Percentiles rank a stretch among this genome's conserved stretches.
phyloP scores from a whole-genome alignment of 495 filamentous ascomycete genomes.

The Aspergillus leporis region DNA sequence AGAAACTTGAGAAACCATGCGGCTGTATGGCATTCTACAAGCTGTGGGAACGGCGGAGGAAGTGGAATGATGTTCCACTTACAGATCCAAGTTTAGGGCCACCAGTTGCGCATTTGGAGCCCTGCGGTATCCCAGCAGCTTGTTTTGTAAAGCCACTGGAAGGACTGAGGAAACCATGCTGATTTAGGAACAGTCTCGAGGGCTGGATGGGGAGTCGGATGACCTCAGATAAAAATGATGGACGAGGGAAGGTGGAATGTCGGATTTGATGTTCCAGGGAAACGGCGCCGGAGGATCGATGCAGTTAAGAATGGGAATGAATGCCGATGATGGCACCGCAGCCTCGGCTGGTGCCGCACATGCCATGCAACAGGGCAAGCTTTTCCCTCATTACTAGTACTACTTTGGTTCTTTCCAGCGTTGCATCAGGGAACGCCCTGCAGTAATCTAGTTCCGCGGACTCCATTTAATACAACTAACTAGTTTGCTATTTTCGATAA shows the following conservation, averaged over 20 bases:
- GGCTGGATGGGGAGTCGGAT: constrained; percentile 5
- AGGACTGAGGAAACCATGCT: constrained; percentile 40
- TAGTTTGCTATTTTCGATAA: background rate
- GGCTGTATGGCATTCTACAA: background rate
- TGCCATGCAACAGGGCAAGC: constrained; percentile 17
- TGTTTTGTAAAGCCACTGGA: constrained; percentile 44
- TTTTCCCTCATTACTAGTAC: too few species aligned
- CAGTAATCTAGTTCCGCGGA: background rate
- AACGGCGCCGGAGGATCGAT: background rate
- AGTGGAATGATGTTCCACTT: constrained; percentile 39
- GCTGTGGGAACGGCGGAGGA: constrained; percentile 11
- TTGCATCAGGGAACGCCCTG: constrained; percentile 5
- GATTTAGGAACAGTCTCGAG: constrained; percentile 1
- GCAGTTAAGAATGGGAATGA: background rate
- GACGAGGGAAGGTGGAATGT: constrained; percentile 12
- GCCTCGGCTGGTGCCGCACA: constrained; percentile 28
- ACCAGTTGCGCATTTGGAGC: constrained; percentile 59
- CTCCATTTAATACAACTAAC: background rate
- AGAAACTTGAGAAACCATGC: background rate
- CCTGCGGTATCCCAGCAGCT: constrained; percentile 45
- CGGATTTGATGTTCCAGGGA: constrained; percentile 16
- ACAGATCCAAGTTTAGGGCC: constrained; percentile 79
- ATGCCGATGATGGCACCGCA: constrained; percentile 1
- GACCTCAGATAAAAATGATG: constrained; percentile 21
- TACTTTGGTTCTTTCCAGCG: background rate